Evolutionary conservation across 2,329 filamentous ascomycete species (phyloP), one percentile per base, ranked within the genome.

Genomic region (Fonsecaea monophora): DNA sequence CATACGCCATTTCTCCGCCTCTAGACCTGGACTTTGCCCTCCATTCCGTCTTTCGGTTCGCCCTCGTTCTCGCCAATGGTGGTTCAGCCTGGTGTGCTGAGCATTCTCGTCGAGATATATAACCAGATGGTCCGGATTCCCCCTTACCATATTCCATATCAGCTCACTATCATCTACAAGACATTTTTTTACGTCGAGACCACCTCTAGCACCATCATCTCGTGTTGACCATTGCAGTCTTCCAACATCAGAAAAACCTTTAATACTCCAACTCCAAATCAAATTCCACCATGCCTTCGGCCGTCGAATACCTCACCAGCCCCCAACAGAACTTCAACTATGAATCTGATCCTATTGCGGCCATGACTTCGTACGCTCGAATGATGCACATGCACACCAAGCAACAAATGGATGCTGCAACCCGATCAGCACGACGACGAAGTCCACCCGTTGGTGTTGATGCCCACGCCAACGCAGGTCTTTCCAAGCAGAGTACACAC

Each of bases 301-400:
- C 69, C 25, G 68, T 72, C 34, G 68, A 73, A 69, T 70, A 69
- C 60, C 67, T 72, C 60, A 67, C 65, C 32, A 62, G 35, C 34
- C 67, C 70, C 34, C 53, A 55, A 38, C 45, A 40, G 5, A 54
- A 65, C 12, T n/a, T 71, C 63, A 68, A 71, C 59, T 71, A 61
- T 38, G 71, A 73, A 25, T 42, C 69, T 35, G 71, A 73, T 53
- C 71, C 71, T 25, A 37, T 72, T 25, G 48, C 50, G 38, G 72
- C 71, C n/a, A 73, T 73, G 65, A 68, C 63, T n/a, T 66, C 70
- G 4, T 90, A 90, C 72, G 79, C 87, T 13, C 83, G 83, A 67
- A 85, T 82, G 64, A 90, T 90, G 85, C 86, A 87, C 74, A 82
- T 85, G 62, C 86, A 90, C 78, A 90, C 87, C 68, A 88, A 87